Evolutionary conservation across 1,284 basidiomycete species (phyloP).

Genomic region (Moesziomyces sp.): DNA sequence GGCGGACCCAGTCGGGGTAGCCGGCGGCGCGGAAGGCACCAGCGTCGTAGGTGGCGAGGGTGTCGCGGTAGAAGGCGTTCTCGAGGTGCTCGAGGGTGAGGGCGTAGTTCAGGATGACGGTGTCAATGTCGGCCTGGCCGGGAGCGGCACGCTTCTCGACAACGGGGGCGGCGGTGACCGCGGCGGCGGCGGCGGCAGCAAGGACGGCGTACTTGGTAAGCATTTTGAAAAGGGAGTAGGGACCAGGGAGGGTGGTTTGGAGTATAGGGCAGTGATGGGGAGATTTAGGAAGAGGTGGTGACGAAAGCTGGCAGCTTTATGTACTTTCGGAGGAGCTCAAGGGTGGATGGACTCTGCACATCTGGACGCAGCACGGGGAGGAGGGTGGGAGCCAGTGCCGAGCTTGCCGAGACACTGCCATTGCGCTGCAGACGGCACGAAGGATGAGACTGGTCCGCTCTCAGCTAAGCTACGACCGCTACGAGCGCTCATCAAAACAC

Average conservation of each 20-base stretch:
- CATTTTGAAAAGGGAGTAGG: constrained; percentile 22
- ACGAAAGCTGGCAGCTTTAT: not conserved
- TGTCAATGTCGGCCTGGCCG: constrained; percentile 66
- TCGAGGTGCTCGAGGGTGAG: constrained; percentile 79
- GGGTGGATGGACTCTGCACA: constrained; percentile 3
- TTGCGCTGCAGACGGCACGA: not conserved
- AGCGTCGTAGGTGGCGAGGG: constrained; percentile 58
- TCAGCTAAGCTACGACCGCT: not conserved
- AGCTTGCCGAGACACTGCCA: constrained; percentile 10
- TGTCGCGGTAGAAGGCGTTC: constrained; percentile 73
- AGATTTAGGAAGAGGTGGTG: not conserved
- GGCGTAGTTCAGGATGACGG: constrained; percentile 73
- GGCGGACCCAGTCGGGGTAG: constrained; percentile 72
- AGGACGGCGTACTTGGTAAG: constrained; percentile 54
- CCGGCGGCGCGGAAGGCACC: constrained; percentile 73
- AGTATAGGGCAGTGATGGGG: not conserved
- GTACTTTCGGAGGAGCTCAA: not conserved
- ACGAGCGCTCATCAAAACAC: constrained; percentile 20
- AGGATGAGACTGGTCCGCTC: not conserved
- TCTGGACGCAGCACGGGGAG: not conserved
- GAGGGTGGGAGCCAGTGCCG: constrained; percentile 1
- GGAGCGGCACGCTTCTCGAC: constrained; percentile 55
- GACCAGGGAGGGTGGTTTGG: too few relatives aligned
- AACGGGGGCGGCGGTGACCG: constrained; percentile 39
- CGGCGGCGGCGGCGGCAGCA: constrained; percentile 50